Conservation (phyloP, 768 basidiomycete genomes). For the Coprinellus micaceus region DNA sequence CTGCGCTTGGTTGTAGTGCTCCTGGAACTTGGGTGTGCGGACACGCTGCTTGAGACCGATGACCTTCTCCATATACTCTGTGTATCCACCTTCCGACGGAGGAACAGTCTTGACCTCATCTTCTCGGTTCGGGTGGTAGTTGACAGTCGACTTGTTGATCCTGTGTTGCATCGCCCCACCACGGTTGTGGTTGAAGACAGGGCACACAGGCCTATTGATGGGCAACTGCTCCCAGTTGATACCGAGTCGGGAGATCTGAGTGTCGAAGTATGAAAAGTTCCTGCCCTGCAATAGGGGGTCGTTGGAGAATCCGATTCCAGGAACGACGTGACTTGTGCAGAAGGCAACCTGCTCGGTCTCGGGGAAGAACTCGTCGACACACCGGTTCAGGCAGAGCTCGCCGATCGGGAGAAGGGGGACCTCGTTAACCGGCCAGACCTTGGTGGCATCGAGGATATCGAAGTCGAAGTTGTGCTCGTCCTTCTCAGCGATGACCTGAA, state of each 20-base stretch:
- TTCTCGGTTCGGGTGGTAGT: slow-evolving; percentile 84
- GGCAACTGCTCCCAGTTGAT: slow-evolving; percentile 81
- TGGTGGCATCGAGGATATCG: slow-evolving; percentile 84
- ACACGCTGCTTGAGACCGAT: slow-evolving; percentile 55
- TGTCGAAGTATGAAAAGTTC: slow-evolving; percentile 87
- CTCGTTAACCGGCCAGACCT: slow-evolving; percentile 79
- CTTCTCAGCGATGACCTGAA: slow-evolving; percentile 67
- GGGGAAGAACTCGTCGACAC: slow-evolving; percentile 74
- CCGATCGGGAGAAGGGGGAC: slow-evolving; percentile 78
- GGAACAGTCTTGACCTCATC: slow-evolving; percentile 45
- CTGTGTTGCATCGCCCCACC: slow-evolving; percentile 56
- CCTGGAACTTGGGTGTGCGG: slow-evolving; percentile 71
- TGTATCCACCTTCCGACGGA: slow-evolving; percentile 51
- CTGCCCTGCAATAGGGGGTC: slow-evolving; percentile 82
- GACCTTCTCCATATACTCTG: slow-evolving; percentile 52
- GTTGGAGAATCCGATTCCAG: slow-evolving; percentile 67
- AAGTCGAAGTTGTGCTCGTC: slow-evolving; percentile 82
- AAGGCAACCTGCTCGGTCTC: slow-evolving; percentile 90
- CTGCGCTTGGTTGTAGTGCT: slow-evolving; percentile 71
- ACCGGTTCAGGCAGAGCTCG: slow-evolving; percentile 61
- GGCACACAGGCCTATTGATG: slow-evolving; percentile 78
- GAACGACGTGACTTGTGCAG: slow-evolving; percentile 71
- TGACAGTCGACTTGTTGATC: slow-evolving; percentile 56
- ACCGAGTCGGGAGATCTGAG: slow-evolving; percentile 77
- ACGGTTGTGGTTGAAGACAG: slow-evolving; percentile 65